A percentile compares a stretch with the other conserved stretches of the same genome.
phyloP scores from a whole-genome alignment of 2,329 filamentous ascomycete genomes.

The Colletotrichum acutatum region DNA sequence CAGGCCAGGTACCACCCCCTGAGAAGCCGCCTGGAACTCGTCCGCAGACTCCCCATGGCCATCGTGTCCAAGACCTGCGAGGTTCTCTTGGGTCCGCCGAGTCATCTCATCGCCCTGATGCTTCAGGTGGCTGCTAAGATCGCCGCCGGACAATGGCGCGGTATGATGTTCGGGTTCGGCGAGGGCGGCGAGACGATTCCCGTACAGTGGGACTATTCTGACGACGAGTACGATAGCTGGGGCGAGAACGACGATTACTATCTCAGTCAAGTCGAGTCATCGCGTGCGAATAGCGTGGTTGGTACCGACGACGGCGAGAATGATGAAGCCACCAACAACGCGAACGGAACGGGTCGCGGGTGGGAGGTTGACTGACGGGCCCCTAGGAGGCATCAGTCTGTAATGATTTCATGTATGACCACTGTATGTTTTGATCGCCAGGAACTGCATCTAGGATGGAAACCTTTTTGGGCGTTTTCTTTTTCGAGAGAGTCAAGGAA shows the following conservation, averaged over 20 bases:
- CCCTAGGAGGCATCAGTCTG: not conserved
- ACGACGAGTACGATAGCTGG: conserved; percentile 65
- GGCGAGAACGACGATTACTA: conserved; percentile 65
- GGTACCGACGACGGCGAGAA: conserved; percentile 28
- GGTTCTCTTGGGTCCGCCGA: conserved; percentile 82
- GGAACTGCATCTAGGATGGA: conserved; percentile 26
- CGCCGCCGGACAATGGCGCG: conserved; percentile 71
- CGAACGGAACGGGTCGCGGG: conserved; percentile 27
- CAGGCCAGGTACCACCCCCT: conserved; percentile 41
- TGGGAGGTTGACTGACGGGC: conserved; percentile 36
- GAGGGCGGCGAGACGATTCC: conserved; percentile 65
- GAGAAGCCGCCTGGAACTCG: conserved; percentile 53
- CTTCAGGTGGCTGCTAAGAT: conserved; percentile 84
- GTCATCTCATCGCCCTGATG: conserved; percentile 81
- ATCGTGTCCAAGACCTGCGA: conserved; percentile 83
- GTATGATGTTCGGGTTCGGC: conserved; percentile 64
- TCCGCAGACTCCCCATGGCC: conserved; percentile 66
- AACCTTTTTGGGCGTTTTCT: conserved; percentile 14
- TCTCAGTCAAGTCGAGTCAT: conserved; percentile 49
- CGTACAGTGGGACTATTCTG: conserved; percentile 72
- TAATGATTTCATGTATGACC: conserved; percentile 34
- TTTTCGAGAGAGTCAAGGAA: conserved; percentile 2
- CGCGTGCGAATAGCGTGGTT: conserved; percentile 36
- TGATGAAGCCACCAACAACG: conserved; percentile 33
- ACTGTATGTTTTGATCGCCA: conserved; percentile 25